These are phyloP conservation scores for Entomortierella chlamydospora DNA, from an alignment of 192 early-diverging fungal genomes.

Conservation along the genomic window DNA sequence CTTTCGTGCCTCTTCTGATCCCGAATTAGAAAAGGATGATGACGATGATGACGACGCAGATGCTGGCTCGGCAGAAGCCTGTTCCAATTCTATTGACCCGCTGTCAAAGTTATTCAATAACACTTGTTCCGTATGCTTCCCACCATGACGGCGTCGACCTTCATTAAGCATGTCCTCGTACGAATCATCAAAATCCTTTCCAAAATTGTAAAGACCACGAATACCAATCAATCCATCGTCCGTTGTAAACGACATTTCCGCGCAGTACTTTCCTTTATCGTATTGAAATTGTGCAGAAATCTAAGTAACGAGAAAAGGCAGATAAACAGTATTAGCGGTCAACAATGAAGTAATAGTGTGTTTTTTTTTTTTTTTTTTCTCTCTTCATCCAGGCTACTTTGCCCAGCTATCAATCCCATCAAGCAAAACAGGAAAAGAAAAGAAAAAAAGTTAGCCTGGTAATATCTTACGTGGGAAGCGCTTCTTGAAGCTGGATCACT, in stretches of 20 bases:
- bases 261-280: slow-evolving; percentile 76
- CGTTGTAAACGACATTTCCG: slow-evolving; percentile 79
- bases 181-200: slow-evolving; percentile 51
- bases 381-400: no score
- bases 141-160: slow-evolving; percentile 13
- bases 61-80: slow-evolving; percentile 42
- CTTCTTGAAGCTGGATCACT: slow-evolving; percentile 64
- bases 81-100: slow-evolving; percentile 61
- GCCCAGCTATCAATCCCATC: no score
- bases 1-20: not conserved
- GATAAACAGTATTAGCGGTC: not conserved
- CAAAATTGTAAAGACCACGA: slow-evolving; percentile 84
- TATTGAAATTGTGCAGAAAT: slow-evolving; percentile 77
- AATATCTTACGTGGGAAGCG: slow-evolving; percentile 58
- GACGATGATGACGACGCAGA: not conserved
- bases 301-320: slow-evolving; percentile 27
- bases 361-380: no score
- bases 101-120: slow-evolving; percentile 40
- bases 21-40: not conserved
- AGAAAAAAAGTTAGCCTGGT: slow-evolving; percentile 6
- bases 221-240: slow-evolving; percentile 85
- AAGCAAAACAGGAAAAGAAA: no score
- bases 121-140: slow-evolving; percentile 8
- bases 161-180: slow-evolving; percentile 34
- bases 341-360: no score